Evolutionary conservation across 495 filamentous ascomycete species (phyloP).

Genomic region (Cudoniella acicularis): DNA sequence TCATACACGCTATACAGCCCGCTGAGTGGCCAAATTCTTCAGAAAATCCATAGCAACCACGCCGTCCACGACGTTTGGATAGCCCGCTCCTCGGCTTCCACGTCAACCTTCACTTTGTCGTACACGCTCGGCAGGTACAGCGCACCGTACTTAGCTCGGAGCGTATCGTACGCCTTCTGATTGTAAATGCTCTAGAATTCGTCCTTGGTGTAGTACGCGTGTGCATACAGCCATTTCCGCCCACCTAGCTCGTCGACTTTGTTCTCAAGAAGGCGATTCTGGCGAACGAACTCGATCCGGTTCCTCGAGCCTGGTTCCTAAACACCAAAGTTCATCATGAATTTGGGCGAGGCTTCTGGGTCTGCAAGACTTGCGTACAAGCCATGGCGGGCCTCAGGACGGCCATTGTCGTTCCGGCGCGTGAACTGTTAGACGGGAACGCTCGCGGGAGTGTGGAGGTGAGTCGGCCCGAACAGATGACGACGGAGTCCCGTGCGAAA

Average conservation of each 20-base stretch:
- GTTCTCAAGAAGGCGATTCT: conserved; percentile 61
- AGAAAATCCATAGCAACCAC: conserved; percentile 16
- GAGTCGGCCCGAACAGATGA: conserved; percentile 48
- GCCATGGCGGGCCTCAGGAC: no score
- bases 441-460: conserved; percentile 30
- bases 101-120: conserved; percentile 51
- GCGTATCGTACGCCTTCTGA: conserved; percentile 41
- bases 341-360: no score
- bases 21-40: conserved; percentile 31
- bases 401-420: conserved; percentile 40
- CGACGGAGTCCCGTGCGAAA: conserved; percentile 44
- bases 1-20: conserved; percentile 31
- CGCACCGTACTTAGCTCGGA: conserved; percentile 51
- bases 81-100: conserved; percentile 11
- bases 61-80: conserved; percentile 8
- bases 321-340: conserved; percentile 53
- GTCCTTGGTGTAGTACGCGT: conserved; percentile 50
- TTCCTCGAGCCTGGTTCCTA: conserved; percentile 47
- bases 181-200: conserved; percentile 54
- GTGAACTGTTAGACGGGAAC: conserved; percentile 37
- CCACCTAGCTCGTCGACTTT: conserved; percentile 63
- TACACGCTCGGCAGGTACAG: conserved; percentile 48
- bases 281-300: conserved; percentile 40
- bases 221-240: conserved; percentile 58
- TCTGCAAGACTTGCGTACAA: no score